Evolutionary conservation across 2,329 filamentous ascomycete genomes (phyloP), one percentile per base, ranked within the genome.

Genomic region (Sporothrix curviconia): DNA sequence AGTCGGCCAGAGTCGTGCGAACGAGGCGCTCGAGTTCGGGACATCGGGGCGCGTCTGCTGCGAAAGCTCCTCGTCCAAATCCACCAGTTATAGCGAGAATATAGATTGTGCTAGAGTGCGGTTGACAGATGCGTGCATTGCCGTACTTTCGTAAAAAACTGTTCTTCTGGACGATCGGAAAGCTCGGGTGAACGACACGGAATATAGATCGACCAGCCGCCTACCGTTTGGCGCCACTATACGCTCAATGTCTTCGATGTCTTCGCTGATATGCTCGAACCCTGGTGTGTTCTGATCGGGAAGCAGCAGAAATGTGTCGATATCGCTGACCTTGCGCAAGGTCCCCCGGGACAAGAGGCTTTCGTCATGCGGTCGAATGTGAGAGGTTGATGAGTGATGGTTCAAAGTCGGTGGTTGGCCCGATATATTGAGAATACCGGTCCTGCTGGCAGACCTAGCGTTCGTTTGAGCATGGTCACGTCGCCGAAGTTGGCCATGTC

Each of bases 351-450:
- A 81, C 58, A 90, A 78, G 22, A 87, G 80, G 66, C 86, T 91
- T 73, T 92, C 89, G 74, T 92, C 88, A 68, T 88, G 86, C 30
- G 85, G 85, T 71, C 92, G 87, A 70, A 92, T 92, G 6, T 22
- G 88, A 91, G 22, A 92, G 78, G 65, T 89, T 88, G 71, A 92
- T 89, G 56, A 94, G 78, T n/a, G 86, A 86, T 15, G 88, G 87
- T 68, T 94, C 89, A 67, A 92, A 90, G 65, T 91, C 87, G 52
- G 89, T 91, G 52, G 88, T 92, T 58, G 87, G 83, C 25, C 89
- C 89, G 64, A 94, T 89, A 67, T 92, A 90, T 71, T 90, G 87
- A 72, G 87, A 90, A 70, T 87, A 90, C 60, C 87, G 84, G 70
- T 90, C 86, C 66, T 82, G 77, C 69, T 92, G 89, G n/a, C 63